Evolutionary conservation across 192 early-diverging fungal genomes (phyloP).

Genomic region (Linnemannia hyalina): DNA sequence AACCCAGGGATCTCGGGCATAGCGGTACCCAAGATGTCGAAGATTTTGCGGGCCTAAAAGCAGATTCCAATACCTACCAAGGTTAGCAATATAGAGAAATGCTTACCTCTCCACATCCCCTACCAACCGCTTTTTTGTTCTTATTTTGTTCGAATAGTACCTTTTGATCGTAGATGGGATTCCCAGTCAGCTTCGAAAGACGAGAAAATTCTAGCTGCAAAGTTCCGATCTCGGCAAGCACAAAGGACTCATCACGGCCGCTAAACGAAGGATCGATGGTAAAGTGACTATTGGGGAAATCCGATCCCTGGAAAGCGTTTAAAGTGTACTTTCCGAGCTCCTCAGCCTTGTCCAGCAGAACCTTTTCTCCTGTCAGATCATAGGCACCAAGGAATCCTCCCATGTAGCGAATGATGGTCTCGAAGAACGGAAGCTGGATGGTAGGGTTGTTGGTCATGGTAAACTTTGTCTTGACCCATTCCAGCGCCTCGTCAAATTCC

Average conservation of each 20-base stretch:
- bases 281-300: slow-evolving; percentile 22
- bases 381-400: slow-evolving; percentile 90
- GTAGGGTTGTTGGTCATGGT: slow-evolving; percentile 64
- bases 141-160: slow-evolving; percentile 48
- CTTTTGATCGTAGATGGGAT: slow-evolving; percentile 73
- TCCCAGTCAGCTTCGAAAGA: slow-evolving; percentile 82
- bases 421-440: slow-evolving; percentile 80
- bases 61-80: background rate
- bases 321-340: slow-evolving; percentile 76
- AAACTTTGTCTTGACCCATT: slow-evolving; percentile 69
- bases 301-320: slow-evolving; percentile 71
- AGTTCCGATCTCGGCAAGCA: slow-evolving; percentile 80
- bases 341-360: slow-evolving; percentile 77
- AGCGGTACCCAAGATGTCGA: slow-evolving; percentile 30
- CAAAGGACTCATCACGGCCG: slow-evolving; percentile 22
- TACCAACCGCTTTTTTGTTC: background rate
- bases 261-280: slow-evolving; percentile 21
- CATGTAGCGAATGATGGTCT: slow-evolving; percentile 82
- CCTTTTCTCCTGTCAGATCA: slow-evolving; percentile 79
- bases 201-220: slow-evolving; percentile 88
- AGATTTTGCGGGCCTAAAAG: slow-evolving; percentile 37
- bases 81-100: slow-evolving; percentile 64
- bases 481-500: slow-evolving; percentile 81
- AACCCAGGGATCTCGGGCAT: slow-evolving; percentile 31
- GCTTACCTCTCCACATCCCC: slow-evolving; percentile 58